Base-by-base conservation (phyloP, 2,329 filamentous ascomycete species). In the Alternaria metachromatica region DNA sequence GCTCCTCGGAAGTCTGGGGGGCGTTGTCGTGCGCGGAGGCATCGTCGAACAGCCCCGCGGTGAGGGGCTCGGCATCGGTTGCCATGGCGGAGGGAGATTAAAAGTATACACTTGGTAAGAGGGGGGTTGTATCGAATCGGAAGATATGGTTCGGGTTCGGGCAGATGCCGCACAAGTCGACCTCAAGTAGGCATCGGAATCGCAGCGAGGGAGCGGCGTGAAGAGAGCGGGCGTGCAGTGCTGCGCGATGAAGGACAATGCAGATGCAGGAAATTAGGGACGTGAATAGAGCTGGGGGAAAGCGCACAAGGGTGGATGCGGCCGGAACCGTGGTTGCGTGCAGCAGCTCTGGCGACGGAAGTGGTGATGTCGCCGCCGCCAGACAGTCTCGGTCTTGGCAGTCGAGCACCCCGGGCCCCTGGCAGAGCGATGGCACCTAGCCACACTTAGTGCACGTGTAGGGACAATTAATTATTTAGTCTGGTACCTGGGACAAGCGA, bases 1-100 rank as follows among this genome's bases (percentile, higher is more conserved):
- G 64, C 54, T 71, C 65, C 57, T 83, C 83, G 64, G 80, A 82
- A 69, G 83, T 86, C 12, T 60, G 64, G 28, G 23, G 58, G 48
- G 51, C 59, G 56, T 60, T 57, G 55, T 62, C 54, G 20, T 54
- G 55, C 25, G 60, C 20, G 1, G 48, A 21, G 50, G 61, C 58
- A 15, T 66, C 61, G 48, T 64, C 65, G 41, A 63, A 58, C 11
- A 60, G 69, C 64, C 58, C 64, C 61, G 64, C 65, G 51, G 58
- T 54, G 60, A 63, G 61, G 13, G 67, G 65, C 33, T 37, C 66
- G 23, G 66, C 62, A 53, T 69, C 62, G 60, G 68, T 68, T n/a
- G 72, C 68, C 75, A 78, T 78, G 57, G 21, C 62, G 28, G 43
- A 46, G 46, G 15, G 18, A 26, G 57, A 44, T 33, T 60, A 57